Percentiles rank a stretch among this genome's conserved stretches.
These are phyloP conservation scores for Phaffia tasmanica DNA, from an alignment of 768 basidiomycete species.

Conservation along the genomic window DNA sequence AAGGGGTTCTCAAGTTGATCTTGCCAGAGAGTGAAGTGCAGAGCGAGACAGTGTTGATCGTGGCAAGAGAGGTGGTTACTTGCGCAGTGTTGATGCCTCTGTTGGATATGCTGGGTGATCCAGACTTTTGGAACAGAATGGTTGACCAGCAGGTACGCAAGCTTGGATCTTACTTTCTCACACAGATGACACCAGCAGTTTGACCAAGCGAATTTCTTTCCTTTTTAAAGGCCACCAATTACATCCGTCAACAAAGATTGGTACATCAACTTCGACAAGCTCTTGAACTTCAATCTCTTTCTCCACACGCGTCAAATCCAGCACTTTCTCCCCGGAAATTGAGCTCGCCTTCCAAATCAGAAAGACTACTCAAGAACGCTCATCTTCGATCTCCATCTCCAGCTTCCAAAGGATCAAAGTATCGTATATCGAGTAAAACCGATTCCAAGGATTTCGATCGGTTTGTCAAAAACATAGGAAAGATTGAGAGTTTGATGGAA, in stretches of 20 bases:
- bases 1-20: slow-evolving; percentile 57
- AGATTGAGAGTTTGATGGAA: slow-evolving; percentile 71
- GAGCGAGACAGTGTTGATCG: slow-evolving; percentile 59
- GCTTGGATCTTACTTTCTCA: not conserved
- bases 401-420: slow-evolving; percentile 4
- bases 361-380: slow-evolving; percentile 35
- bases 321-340: slow-evolving; percentile 22
- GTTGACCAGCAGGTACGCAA: slow-evolving; percentile 78
- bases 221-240: slow-evolving; percentile 50
- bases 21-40: slow-evolving; percentile 63
- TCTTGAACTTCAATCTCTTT: slow-evolving; percentile 20
- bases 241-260: slow-evolving; percentile 52
- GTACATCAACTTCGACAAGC: slow-evolving; percentile 32
- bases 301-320: slow-evolving; percentile 27
- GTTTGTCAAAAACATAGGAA: slow-evolving; percentile 73
- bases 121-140: slow-evolving; percentile 91
- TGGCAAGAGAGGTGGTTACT: slow-evolving; percentile 68
- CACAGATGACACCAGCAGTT: not conserved
- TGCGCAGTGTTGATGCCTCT: slow-evolving; percentile 74
- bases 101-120: slow-evolving; percentile 85
- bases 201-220: not conserved
- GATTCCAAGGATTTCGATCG: slow-evolving; percentile 76
- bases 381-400: slow-evolving; percentile 45
- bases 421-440: slow-evolving; percentile 63
- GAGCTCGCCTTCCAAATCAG: not conserved